A percentile compares a stretch with the other conserved stretches of the same genome.
Conservation (phyloP, 148 eudicot genomes). For the Fagopyrum esculentum region DNA sequence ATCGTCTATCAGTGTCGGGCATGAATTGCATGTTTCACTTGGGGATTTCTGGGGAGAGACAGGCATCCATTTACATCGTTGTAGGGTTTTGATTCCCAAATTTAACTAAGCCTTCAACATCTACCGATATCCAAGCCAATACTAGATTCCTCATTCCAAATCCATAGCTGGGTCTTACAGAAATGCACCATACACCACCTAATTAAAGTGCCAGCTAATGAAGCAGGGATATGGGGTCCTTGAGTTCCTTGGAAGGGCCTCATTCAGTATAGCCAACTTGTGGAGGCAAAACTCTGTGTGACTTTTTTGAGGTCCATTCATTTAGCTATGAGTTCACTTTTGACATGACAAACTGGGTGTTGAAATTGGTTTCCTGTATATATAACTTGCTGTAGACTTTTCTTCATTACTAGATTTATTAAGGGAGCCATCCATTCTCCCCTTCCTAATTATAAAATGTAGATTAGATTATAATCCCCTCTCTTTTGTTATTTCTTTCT, state of each 20-base stretch:
- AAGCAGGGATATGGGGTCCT: background rate
- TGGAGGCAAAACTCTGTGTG: background rate
- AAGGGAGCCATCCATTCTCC: background rate
- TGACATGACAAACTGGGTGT: background rate
- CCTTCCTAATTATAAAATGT: background rate
- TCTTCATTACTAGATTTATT: background rate
- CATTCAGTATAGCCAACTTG: background rate
- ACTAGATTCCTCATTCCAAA: constrained; percentile 3
- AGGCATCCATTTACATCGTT: background rate
- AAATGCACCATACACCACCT: background rate
- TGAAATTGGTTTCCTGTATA: background rate
- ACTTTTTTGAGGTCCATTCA: background rate
- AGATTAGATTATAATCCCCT: background rate
- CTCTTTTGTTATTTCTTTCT: background rate
- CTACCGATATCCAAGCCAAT: background rate
- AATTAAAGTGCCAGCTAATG: background rate
- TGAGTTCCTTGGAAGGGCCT: background rate
- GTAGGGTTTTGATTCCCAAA: background rate
- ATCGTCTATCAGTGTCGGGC: background rate
- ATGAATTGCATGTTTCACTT: background rate
- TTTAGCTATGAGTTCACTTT: background rate
- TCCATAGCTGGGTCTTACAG: background rate
- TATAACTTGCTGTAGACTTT: background rate
- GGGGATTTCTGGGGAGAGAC: background rate
- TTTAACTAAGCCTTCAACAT: background rate